A percentile compares a stretch with the other conserved stretches of the same genome.
These are phyloP conservation scores for Hypoxylon rubiginosum DNA, from an alignment of 2,329 filamentous ascomycete genomes.

Conservation along the genomic window DNA sequence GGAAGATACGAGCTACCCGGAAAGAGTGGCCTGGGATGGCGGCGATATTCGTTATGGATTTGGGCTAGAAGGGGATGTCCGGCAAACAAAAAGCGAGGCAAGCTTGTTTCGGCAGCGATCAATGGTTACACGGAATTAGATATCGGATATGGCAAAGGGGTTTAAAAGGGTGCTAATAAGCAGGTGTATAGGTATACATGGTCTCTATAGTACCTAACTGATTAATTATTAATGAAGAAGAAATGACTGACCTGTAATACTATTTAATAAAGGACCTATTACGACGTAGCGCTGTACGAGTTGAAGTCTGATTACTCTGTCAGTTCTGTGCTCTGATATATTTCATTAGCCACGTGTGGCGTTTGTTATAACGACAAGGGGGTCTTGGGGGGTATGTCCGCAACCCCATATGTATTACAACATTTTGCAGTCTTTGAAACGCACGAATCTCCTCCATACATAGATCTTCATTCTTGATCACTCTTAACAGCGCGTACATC, in stretches of 20 bases:
- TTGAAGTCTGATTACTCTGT: no score
- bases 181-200: background rate
- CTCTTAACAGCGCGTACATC: constrained; percentile 10
- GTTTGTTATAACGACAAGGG: background rate
- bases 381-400: background rate
- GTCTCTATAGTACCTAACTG: background rate
- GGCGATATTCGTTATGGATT: constrained; percentile 50
- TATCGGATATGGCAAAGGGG: background rate
- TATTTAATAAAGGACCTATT: background rate
- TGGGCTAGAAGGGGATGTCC: constrained; percentile 51
- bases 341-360: background rate
- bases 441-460: constrained; percentile 10
- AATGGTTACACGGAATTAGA: constrained; percentile 7
- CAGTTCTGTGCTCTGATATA: background rate
- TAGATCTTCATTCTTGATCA: constrained; percentile 1
- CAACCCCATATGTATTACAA: constrained; percentile 21
- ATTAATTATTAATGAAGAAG: background rate
- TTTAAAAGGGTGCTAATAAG: background rate
- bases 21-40: constrained; percentile 24
- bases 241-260: background rate
- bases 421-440: constrained; percentile 36
- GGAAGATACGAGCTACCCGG: constrained; percentile 33
- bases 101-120: constrained; percentile 34
- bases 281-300: no score
- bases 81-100: constrained; percentile 43